phyloP scores from a whole-genome alignment of 1,284 basidiomycete species.

The Cutaneotrichosporon arboriforme region DNA sequence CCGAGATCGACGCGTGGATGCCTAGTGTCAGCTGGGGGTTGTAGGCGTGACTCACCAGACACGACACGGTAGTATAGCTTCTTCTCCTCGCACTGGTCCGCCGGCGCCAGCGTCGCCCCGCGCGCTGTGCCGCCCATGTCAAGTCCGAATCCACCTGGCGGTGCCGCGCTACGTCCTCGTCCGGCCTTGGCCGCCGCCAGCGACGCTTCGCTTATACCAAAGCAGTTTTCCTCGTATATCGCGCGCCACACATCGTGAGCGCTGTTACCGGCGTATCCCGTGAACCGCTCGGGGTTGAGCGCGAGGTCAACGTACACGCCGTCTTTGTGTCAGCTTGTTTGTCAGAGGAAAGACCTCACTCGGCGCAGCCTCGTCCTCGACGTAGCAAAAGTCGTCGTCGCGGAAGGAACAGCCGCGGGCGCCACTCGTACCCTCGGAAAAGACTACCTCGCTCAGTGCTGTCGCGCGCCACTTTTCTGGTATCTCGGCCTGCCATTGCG shows the following conservation, averaged over 20 bases:
- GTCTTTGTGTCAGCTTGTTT: conserved; percentile 48
- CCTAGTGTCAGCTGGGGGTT: neutral
- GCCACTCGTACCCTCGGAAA: conserved; percentile 12
- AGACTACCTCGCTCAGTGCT: conserved; percentile 63
- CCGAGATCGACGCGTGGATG: conserved; percentile 94
- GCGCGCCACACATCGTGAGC: conserved; percentile 86
- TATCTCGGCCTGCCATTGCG: conserved; percentile 63
- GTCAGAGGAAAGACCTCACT: neutral
- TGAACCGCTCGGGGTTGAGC: conserved; percentile 91
- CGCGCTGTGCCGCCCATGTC: too few relatives aligned
- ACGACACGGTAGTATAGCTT: conserved; percentile 94
- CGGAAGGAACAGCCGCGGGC: conserved; percentile 72
- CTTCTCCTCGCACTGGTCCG: conserved; percentile 75
- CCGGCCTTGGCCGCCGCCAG: conserved; percentile 18
- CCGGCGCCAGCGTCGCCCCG: conserved; percentile 20
- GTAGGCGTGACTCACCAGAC: conserved; percentile 56
- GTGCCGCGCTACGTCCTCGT: neutral
- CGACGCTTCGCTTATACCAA: conserved; percentile 57
- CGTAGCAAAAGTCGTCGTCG: conserved; percentile 89
- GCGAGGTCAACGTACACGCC: conserved; percentile 91
- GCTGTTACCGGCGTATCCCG: conserved; percentile 84
- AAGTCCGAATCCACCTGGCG: neutral
- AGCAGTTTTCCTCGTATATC: conserved; percentile 99
- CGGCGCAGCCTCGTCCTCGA: conserved; percentile 70
- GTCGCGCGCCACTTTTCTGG: conserved; percentile 87